Conservation (phyloP, 352 stramenopile species). For the Globisporangium camurandrum region DNA sequence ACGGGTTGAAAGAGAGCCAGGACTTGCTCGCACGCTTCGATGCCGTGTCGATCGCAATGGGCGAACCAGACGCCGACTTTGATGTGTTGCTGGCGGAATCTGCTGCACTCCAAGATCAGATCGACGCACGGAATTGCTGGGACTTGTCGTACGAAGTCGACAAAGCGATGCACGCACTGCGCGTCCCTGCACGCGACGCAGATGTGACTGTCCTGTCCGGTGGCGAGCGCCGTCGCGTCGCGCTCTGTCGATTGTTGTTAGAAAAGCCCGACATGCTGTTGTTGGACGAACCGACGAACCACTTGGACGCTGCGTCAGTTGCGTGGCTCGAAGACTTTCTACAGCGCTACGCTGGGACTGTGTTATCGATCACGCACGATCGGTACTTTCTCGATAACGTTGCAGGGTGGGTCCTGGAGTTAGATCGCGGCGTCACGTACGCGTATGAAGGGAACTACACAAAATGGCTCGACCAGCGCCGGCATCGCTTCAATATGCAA, state of each 20-base stretch:
- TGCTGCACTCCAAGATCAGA: slow-evolving; percentile 80
- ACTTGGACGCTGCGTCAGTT: slow-evolving; percentile 96
- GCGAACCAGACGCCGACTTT: slow-evolving; percentile 86
- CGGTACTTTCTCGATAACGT: slow-evolving; percentile 99
- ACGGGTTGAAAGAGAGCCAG: slow-evolving; percentile 80
- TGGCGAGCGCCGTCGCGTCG: slow-evolving; percentile 94
- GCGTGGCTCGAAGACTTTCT: slow-evolving; percentile 97
- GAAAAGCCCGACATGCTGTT: slow-evolving; percentile 96
- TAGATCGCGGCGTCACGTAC: slow-evolving; percentile 95
- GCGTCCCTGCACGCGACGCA: slow-evolving; percentile 57
- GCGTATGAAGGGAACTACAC: slow-evolving; percentile 98
- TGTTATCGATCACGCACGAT: slow-evolving; percentile 98
- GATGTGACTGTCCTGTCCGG: slow-evolving; percentile 80
- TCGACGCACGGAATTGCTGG: slow-evolving; percentile 83
- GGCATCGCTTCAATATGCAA: slow-evolving; percentile 92
- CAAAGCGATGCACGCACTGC: slow-evolving; percentile 73
- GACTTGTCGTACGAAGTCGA: slow-evolving; percentile 75
- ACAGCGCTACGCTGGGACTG: slow-evolving; percentile 92
- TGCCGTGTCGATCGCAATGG: slow-evolving; percentile 84
- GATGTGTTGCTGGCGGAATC: slow-evolving; percentile 80
- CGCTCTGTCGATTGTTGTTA: slow-evolving; percentile 92
- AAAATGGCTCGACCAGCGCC: slow-evolving; percentile 94
- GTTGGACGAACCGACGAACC: slow-evolving; percentile 98
- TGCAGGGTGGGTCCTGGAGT: slow-evolving; percentile 95
- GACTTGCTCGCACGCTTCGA: slow-evolving; percentile 78